Conservation (phyloP, 768 basidiomycete genomes). For the Psilocybe cyanescens region DNA sequence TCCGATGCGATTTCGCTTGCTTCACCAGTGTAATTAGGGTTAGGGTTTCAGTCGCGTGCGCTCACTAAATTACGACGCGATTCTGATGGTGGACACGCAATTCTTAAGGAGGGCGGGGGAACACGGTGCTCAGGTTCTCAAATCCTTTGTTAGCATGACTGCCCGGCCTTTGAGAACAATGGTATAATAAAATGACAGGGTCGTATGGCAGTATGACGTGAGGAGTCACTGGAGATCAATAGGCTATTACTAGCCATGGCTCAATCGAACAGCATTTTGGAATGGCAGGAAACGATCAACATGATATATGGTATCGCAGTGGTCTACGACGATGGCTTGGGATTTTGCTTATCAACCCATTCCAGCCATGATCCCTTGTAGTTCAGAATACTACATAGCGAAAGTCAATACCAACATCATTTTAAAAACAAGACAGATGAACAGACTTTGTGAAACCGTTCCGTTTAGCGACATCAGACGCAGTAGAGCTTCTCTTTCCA, state of each 20-base stretch:
- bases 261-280: background rate
- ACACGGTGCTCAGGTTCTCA: too few relatives aligned
- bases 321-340: slow-evolving; percentile 1
- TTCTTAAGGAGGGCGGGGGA: background rate
- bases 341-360: slow-evolving; percentile 66
- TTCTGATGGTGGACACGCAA: slow-evolving; percentile 12
- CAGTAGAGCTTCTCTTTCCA: slow-evolving; percentile 81
- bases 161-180: too few relatives aligned
- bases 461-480: slow-evolving; percentile 79
- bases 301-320: background rate
- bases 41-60: slow-evolving; percentile 23
- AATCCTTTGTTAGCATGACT: too few relatives aligned
- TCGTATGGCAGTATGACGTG: too few relatives aligned
- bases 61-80: slow-evolving; percentile 6
- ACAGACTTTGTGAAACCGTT: slow-evolving; percentile 83
- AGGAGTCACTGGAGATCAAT: too few relatives aligned
- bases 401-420: background rate
- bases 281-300: background rate
- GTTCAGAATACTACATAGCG: slow-evolving; percentile 56
- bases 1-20: background rate
- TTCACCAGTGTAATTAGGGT: slow-evolving; percentile 24
- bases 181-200: too few relatives aligned
- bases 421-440: background rate
- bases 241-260: too few relatives aligned
- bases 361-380: slow-evolving; percentile 91